Evolutionary conservation across 768 basidiomycete genomes (phyloP), one percentile per base, ranked within the genome.

Genomic region (Trametes maxima): DNA sequence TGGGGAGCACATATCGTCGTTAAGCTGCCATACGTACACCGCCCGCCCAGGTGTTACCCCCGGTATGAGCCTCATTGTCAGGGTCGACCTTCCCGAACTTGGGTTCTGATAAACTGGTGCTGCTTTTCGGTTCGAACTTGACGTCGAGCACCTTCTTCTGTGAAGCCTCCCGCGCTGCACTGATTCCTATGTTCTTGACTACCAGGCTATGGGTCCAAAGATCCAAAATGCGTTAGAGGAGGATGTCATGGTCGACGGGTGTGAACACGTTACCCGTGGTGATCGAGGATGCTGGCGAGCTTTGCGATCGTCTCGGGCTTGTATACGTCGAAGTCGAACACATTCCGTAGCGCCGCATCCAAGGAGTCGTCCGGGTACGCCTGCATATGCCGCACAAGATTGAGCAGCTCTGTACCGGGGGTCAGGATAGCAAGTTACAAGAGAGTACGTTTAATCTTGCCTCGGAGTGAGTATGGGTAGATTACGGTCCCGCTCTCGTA

Each of bases 251-350:
- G 4, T 17, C 3, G 6, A 39, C 6, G 13, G n/a, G 13, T 50
- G 14, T 19, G 8, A 22, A n/a, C 77, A 21, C 59, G 14, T 17
- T 24, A 87, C 86, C 86, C 86, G 63, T 88, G 85, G 57, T 81
- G 81, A 49, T 81, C 74, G 37, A 89, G 72, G 25, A 88, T 85
- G 25, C 82, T 79, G 0, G 78, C 78, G 19, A 89, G 74, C 66
- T 82, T 83, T 49, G 87, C 83, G 42, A 86, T 84, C 6, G 83
- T 86, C 65, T 87, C 86, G 1, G 82, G 82, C 64, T 82, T 84
- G 70, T 85, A 86, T 6, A 89, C 78, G 67, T 89, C 87, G 57
- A 87, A 89, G 68, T 89, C 87, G 65, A 89, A 89, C 11, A 88
- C 76, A 66, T 88, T 89, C 16, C 87, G 77, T 16, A 89, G 72